These are phyloP conservation scores for Choiromyces venosus DNA, from an alignment of 495 filamentous ascomycete species.

Conservation along the genomic window DNA sequence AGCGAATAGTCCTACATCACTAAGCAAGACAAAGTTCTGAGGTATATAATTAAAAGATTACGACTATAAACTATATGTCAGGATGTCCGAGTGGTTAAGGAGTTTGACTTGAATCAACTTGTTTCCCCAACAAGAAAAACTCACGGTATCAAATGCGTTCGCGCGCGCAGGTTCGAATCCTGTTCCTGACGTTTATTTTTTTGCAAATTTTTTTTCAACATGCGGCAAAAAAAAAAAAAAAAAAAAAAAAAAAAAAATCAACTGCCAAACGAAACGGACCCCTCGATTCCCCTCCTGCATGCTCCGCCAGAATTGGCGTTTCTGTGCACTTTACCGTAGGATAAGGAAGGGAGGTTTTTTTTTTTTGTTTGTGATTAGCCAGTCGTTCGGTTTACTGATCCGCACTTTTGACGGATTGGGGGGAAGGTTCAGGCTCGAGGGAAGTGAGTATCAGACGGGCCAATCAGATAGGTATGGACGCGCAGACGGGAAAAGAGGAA, in stretches of 20 bases:
- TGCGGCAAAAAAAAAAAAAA: background rate
- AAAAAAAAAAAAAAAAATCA: background rate
- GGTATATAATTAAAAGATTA: background rate
- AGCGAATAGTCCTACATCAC: too few species aligned
- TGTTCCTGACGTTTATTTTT: background rate
- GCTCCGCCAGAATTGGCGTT: background rate
- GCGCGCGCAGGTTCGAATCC: slow-evolving; percentile 4
- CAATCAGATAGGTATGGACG: background rate
- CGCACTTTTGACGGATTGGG: background rate
- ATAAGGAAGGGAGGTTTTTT: background rate
- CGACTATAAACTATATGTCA: background rate
- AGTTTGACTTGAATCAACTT: slow-evolving; percentile 2
- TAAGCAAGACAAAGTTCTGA: too few species aligned
- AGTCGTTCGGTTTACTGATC: background rate
- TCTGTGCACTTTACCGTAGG: background rate
- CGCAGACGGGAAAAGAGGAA: background rate
- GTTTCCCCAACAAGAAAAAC: background rate
- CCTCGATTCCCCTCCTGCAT: background rate
- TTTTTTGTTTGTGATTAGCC: background rate
- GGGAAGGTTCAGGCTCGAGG: background rate
- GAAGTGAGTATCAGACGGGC: background rate
- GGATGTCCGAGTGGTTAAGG: slow-evolving; percentile 5
- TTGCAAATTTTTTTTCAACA: background rate
- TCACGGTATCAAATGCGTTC: slow-evolving; percentile 4
- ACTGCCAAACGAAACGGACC: too few species aligned